These are phyloP conservation scores for Solanum tacnaense DNA, from an alignment of 257 asterid species.

Conservation along the genomic window DNA sequence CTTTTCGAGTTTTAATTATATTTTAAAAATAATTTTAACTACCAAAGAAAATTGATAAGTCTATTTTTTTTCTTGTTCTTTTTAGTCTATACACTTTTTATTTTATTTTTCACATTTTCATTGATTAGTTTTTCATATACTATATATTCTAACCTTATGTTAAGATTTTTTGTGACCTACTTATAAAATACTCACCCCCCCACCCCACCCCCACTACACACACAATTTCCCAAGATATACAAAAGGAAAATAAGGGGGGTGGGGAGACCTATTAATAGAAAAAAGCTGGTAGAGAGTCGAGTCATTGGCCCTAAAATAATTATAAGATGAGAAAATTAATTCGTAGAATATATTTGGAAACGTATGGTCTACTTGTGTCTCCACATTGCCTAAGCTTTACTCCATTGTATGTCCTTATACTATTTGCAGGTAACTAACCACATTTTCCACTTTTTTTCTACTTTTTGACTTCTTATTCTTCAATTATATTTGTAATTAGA, in stretches of 20 bases:
- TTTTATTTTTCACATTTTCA: background rate
- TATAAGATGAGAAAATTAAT: background rate
- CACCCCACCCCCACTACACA: background rate
- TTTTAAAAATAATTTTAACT: background rate
- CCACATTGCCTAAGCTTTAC: constrained; percentile 45
- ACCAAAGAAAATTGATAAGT: background rate
- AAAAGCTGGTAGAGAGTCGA: constrained; percentile 16
- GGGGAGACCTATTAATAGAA: background rate
- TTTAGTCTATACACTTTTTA: background rate
- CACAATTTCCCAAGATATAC: background rate
- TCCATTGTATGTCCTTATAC: constrained; percentile 11
- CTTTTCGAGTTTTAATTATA: background rate
- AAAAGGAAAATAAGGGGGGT: background rate
- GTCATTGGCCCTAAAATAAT: background rate
- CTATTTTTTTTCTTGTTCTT: background rate
- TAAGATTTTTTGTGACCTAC: background rate
- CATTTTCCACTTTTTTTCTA: background rate
- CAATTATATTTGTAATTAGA: background rate
- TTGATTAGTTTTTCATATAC: background rate
- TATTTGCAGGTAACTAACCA: constrained; percentile 12
- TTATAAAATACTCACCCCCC: background rate
- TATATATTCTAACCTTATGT: background rate
- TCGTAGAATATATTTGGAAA: constrained; percentile 2
- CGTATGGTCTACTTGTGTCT: constrained; percentile 30
- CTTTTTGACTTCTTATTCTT: background rate